phyloP scores from a whole-genome alignment of 2,329 filamentous ascomycete genomes.

The Lachnellula arida region DNA sequence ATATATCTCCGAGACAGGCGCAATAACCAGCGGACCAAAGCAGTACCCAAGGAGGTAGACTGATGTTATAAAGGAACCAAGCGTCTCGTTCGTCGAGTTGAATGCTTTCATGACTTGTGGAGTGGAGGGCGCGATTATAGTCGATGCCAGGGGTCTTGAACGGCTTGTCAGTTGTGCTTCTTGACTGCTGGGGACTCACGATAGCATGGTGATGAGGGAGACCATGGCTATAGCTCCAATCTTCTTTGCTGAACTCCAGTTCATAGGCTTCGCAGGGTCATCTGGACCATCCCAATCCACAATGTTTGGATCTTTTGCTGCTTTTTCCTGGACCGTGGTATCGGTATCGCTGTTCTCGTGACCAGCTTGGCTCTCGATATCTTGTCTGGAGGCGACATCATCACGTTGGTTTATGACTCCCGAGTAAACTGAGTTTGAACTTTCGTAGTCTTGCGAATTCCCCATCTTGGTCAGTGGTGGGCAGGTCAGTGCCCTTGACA shows the following conservation, averaged over 20 bases:
- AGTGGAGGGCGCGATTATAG: conserved; percentile 45
- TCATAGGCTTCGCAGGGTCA: conserved; percentile 16
- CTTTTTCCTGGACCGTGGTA: neutral
- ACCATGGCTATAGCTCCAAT: conserved; percentile 12
- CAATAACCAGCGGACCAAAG: conserved; percentile 61
- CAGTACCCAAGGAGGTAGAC: conserved; percentile 56
- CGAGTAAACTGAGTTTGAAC: too few relatives aligned
- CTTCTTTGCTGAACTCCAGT: conserved; percentile 14
- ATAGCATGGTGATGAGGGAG: conserved; percentile 17
- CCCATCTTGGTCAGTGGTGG: too few relatives aligned
- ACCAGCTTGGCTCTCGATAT: neutral
- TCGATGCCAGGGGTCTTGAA: conserved; percentile 38
- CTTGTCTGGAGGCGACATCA: neutral
- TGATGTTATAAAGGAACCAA: conserved; percentile 60
- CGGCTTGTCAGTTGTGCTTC: too few relatives aligned
- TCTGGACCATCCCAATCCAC: conserved; percentile 3
- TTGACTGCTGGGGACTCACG: conserved; percentile 12
- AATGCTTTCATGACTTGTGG: conserved; percentile 37
- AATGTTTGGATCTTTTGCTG: neutral
- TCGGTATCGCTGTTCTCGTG: neutral
- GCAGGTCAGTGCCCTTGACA: too few relatives aligned
- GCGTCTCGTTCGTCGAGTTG: conserved; percentile 17
- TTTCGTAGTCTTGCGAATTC: too few relatives aligned
- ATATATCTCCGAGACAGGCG: conserved; percentile 57
- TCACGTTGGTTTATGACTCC: neutral